Conservation (phyloP, 495 filamentous ascomycete species). For the Aspergillus haitiensis region DNA sequence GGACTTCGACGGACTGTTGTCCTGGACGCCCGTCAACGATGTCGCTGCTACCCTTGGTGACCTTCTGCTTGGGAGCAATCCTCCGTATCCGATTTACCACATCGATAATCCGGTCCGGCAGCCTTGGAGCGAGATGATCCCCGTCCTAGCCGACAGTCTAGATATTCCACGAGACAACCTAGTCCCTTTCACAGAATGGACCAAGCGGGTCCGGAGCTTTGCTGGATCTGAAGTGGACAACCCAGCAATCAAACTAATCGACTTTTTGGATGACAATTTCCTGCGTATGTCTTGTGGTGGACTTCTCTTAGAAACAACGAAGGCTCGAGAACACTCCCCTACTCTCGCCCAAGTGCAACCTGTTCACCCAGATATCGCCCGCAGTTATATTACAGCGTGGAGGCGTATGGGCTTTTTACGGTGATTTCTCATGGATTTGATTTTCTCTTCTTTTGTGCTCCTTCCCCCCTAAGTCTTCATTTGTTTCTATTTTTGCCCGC, state of each 20-base stretch:
- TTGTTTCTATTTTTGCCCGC: too few species aligned
- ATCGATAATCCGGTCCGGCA: conserved; percentile 56
- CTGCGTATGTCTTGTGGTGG: conserved; percentile 55
- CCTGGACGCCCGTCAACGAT: conserved; percentile 52
- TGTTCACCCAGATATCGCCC: conserved; percentile 39
- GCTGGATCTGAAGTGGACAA: conserved; percentile 38
- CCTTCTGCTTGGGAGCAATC: conserved; percentile 26
- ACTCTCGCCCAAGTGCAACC: conserved; percentile 36
- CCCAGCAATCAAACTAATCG: conserved; percentile 42
- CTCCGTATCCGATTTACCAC: conserved; percentile 49
- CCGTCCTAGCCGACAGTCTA: conserved; percentile 40
- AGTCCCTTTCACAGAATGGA: conserved; percentile 48
- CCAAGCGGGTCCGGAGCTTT: conserved; percentile 35
- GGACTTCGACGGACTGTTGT: conserved; percentile 39
- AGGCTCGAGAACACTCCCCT: conserved; percentile 44
- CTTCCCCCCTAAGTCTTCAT: too few species aligned
- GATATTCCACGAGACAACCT: conserved; percentile 32
- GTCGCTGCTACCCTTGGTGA: conserved; percentile 42
- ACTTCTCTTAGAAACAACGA: conserved; percentile 43
- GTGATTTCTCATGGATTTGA: too few species aligned
- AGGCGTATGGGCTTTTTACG: conserved; percentile 21
- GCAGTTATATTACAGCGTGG: conserved; percentile 45
- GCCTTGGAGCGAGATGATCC: conserved; percentile 45
- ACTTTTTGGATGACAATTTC: conserved; percentile 54
- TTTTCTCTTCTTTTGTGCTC: too few species aligned